Percentiles rank a stretch among this genome's conserved stretches.
Evolutionary conservation across 495 filamentous ascomycete species (phyloP).

Genomic region (Podospora fimiseda): DNA sequence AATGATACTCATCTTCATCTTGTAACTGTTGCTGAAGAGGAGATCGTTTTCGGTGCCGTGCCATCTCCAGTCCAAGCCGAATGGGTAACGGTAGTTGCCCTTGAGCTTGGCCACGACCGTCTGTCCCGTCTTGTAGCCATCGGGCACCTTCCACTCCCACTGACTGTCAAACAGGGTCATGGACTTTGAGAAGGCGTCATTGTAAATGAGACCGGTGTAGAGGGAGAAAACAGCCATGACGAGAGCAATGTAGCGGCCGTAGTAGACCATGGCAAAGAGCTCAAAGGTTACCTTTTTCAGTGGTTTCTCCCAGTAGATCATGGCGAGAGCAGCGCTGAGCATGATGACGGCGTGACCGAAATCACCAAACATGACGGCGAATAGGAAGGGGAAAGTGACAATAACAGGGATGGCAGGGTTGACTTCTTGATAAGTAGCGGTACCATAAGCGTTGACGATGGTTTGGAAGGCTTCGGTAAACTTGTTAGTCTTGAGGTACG

Average conservation of each 20-base stretch:
- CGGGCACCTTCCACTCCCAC: constrained; percentile 72
- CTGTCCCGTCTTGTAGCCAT: constrained; percentile 52
- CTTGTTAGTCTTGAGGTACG: constrained; percentile 93
- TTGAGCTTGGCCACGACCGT: constrained; percentile 56
- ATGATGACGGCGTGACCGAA: constrained; percentile 88
- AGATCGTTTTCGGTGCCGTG: constrained; percentile 90
- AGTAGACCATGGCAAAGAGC: constrained; percentile 95
- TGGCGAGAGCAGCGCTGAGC: constrained; percentile 67
- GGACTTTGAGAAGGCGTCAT: constrained; percentile 92
- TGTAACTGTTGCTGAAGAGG: constrained; percentile 93
- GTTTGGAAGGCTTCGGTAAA: constrained; percentile 98
- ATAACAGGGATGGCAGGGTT: constrained; percentile 94
- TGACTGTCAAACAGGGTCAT: constrained; percentile 80
- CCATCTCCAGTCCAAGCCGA: constrained; percentile 96
- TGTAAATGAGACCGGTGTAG: constrained; percentile 96
- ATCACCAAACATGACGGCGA: constrained; percentile 99
- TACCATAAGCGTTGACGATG: constrained; percentile 97
- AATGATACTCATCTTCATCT: constrained; percentile 99
- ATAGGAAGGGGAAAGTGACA: constrained; percentile 95
- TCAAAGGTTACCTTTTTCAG: constrained; percentile 90
- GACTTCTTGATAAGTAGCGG: constrained; percentile 92
- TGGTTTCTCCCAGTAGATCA: constrained; percentile 94
- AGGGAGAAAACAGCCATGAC: constrained; percentile 97
- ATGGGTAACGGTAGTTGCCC: constrained; percentile 72
- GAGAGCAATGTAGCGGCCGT: constrained; percentile 94